Base-by-base conservation (phyloP, 306 rosid genomes). In the Gleditsia sinensis region DNA sequence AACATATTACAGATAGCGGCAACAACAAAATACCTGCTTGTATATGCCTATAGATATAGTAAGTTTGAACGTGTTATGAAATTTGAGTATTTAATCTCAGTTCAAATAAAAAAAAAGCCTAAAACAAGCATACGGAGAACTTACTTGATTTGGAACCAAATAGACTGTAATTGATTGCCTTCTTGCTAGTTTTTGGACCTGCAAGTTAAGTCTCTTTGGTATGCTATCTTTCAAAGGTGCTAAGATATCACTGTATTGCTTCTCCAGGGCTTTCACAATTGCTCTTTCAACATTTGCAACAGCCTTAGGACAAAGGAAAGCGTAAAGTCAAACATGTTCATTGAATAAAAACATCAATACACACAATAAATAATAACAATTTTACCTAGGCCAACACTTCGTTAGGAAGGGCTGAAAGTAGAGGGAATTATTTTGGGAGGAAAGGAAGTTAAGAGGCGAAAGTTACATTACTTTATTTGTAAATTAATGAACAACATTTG, bases 101-200 rank as follows among this genome's bases (percentile, higher is more conserved):
- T 37, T 56, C 27, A 58, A 51, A 69, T 63, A 56, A 34, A 58
- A 4, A 42, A 16, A 32, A n/a, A 40, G 60, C 46, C 46, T 25
- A 75, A 65, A 45, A 70, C 12, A 65, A 46, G 39, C 68, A 60
- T 50, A 25, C 16, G 36, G 62, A 65, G 63, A 34, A 79, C 88
- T 82, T 75, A 90, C 98, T 76, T 94, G 98, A 82, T 82, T 84
- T 71, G 98, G 98, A 76, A 88, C 89, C 46, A 80, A 51, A 59
- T 84, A 91, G 40, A 82, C 89, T 25, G 88, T 23, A 80, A 80
- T 36, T 71, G 98, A 87, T 78, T 94, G 98, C 76, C 98, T 87
- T 86, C 98, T 91, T 86, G 98, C 95, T 65, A 94, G 88, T 87
- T 91, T 94, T 83, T 94, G 98, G 60, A 94, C 97, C 78, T 94